Conservation (phyloP, 148 eudicot species). For the Gaultheria prostrata region DNA sequence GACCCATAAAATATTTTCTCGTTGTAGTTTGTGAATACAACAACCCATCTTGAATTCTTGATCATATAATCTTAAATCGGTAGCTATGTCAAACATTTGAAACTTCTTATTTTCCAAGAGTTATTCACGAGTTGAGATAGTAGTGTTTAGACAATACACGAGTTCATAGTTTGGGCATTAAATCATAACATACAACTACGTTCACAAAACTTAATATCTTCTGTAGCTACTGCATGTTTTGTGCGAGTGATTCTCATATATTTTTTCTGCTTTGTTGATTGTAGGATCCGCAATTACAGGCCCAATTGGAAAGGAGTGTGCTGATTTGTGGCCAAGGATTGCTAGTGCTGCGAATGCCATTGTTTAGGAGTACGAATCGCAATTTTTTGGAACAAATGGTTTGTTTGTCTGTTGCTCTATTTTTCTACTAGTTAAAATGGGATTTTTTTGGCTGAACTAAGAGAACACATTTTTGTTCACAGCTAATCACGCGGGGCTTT, state of each 20-base stretch:
- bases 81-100: not conserved
- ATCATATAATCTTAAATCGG: not conserved
- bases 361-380: constrained; percentile 23
- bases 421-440: not conserved
- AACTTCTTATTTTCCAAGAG: not conserved
- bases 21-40: not conserved
- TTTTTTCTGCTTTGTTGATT: not conserved
- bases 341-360: constrained; percentile 60
- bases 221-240: not conserved
- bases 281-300: constrained; percentile 69
- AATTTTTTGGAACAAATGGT: not conserved
- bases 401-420: not conserved
- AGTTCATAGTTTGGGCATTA: not conserved
- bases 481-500: not conserved
- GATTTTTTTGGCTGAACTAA: not conserved
- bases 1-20: not conserved
- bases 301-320: constrained; percentile 64
- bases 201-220: not conserved
- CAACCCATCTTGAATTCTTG: not conserved
- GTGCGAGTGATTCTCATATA: not conserved
- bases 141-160: not conserved
- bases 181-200: not conserved
- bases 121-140: not conserved
- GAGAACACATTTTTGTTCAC: not conserved
- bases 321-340: constrained; percentile 18